A percentile compares a stretch with the other conserved stretches of the same genome.
phyloP scores from a whole-genome alignment of 1,139 yeast species.

The Ogataea hybrid region DNA sequence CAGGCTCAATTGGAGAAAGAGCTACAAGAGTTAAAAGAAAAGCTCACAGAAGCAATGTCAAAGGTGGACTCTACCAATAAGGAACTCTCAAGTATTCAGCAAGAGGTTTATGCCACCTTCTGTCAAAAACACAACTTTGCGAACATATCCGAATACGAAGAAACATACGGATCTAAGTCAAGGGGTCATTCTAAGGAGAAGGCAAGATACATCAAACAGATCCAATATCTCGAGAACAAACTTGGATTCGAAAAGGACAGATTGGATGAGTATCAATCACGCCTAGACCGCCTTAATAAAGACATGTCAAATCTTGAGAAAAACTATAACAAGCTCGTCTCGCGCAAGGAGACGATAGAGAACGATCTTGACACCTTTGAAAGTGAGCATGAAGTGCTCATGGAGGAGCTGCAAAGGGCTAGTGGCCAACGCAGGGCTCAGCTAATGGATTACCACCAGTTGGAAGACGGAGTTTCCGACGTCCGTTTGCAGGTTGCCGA shows the following conservation, averaged over 20 bases:
- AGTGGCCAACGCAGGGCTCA: conserved; percentile 27
- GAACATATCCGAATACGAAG: conserved; percentile 65
- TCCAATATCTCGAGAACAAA: conserved; percentile 61
- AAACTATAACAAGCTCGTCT: conserved; percentile 34
- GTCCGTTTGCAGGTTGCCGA: conserved; percentile 34
- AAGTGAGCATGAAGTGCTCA: conserved; percentile 47
- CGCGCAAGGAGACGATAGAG: conserved; percentile 37
- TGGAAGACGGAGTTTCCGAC: conserved; percentile 38
- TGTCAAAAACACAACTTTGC: conserved; percentile 52
- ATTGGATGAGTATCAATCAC: conserved; percentile 44
- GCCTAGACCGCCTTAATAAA: conserved; percentile 40
- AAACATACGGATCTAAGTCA: conserved; percentile 57
- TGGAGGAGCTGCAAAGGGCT: conserved; percentile 38
- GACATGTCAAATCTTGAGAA: conserved; percentile 37
- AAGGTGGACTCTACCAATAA: conserved; percentile 29
- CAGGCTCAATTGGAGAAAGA: conserved; percentile 36
- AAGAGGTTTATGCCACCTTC: conserved; percentile 49
- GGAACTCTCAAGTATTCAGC: conserved; percentile 41
- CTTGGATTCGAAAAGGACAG: conserved; percentile 63
- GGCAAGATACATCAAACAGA: conserved; percentile 57
- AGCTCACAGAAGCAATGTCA: conserved; percentile 20
- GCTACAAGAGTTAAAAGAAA: conserved; percentile 27
- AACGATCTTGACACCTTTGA: conserved; percentile 44
- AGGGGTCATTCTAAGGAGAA: conserved; percentile 65
- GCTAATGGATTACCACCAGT: conserved; percentile 23